Conservation (phyloP, 768 basidiomycete genomes). For the Naganishia friedmannii region DNA sequence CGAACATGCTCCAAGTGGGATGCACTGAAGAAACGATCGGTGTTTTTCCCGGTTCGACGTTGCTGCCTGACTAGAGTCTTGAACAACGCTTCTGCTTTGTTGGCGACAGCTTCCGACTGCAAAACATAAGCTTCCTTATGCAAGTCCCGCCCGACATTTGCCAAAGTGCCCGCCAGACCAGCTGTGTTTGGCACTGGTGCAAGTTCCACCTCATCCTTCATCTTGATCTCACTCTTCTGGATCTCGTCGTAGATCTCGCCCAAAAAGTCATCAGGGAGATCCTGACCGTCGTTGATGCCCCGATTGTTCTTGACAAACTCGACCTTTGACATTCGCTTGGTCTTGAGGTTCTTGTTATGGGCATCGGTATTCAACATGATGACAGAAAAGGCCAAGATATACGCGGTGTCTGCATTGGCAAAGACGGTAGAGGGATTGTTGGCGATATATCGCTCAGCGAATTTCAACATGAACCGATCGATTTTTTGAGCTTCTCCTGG, state of each 20-base stretch:
- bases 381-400: slow-evolving; percentile 89
- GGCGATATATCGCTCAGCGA: slow-evolving; percentile 92
- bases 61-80: slow-evolving; percentile 87
- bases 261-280: slow-evolving; percentile 82
- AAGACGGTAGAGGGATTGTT: slow-evolving; percentile 80
- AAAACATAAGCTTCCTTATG: slow-evolving; percentile 94
- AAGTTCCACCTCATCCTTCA: slow-evolving; percentile 91
- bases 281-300: slow-evolving; percentile 86
- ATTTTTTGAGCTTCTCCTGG: slow-evolving; percentile 98
- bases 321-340: slow-evolving; percentile 77
- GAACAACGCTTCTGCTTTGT: slow-evolving; percentile 95
- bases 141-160: slow-evolving; percentile 85
- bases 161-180: slow-evolving; percentile 76
- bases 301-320: slow-evolving; percentile 94
- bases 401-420: slow-evolving; percentile 92
- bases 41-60: slow-evolving; percentile 69
- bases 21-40: slow-evolving; percentile 91
- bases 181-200: slow-evolving; percentile 55
- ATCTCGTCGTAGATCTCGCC: slow-evolving; percentile 84
- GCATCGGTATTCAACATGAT: slow-evolving; percentile 97
- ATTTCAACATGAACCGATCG: slow-evolving; percentile 98
- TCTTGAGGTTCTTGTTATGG: slow-evolving; percentile 90
- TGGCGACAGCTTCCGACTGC: slow-evolving; percentile 93
- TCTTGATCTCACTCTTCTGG: slow-evolving; percentile 84
- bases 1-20: slow-evolving; percentile 93